Base-by-base conservation (phyloP, 177 flowering plant species). In the Vitis hybrid region DNA sequence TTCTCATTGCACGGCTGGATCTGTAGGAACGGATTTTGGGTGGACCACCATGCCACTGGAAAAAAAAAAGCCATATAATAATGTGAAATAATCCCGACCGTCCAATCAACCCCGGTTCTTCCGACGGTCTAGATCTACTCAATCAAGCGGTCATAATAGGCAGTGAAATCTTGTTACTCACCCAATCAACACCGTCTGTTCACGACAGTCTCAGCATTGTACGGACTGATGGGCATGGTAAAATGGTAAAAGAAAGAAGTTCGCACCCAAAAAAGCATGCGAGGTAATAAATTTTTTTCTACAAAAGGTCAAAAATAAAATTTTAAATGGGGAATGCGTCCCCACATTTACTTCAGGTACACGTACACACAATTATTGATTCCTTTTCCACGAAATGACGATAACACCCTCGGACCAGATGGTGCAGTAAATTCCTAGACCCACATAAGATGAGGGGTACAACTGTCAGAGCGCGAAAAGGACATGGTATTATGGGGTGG, bases 1-100 rank as follows among this genome's bases (percentile, higher is more conserved):
- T 78, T 76, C 80, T 71, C 61, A 69, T 64, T 72, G 77, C 80
- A 78, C 80, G 84, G 86, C 80, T 80, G 79, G 86, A 82, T 79
- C 79, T 72, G 75, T 65, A 72, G 76, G 62, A 66, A 70, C 68
- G 73, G 75, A 65, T 72, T 50, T 62, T 10, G 60, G 18, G 71
- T 75, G 78, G 77, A 72, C 76, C 81, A 72, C 75, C 2, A 13
- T 29, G 14, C 16, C 16, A 21, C 10, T 39, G 33, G 33, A n/a
- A 26, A 14, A 53, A 18, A 19, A 12, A 33, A 51, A 64, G 52
- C 14, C 49, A 39, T 51, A 56, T 52, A 69, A 73, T 71, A 58
- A 60, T 64, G 68, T 45, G 72, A 68, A 74, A 74, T 70, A 75
- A 77, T 77, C 71, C 71, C 29, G 70, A 65, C 76, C 83, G 74